Evolutionary conservation across 768 basidiomycete genomes (phyloP), one percentile per base, ranked within the genome.

Genomic region (Gymnopilus dilepis): DNA sequence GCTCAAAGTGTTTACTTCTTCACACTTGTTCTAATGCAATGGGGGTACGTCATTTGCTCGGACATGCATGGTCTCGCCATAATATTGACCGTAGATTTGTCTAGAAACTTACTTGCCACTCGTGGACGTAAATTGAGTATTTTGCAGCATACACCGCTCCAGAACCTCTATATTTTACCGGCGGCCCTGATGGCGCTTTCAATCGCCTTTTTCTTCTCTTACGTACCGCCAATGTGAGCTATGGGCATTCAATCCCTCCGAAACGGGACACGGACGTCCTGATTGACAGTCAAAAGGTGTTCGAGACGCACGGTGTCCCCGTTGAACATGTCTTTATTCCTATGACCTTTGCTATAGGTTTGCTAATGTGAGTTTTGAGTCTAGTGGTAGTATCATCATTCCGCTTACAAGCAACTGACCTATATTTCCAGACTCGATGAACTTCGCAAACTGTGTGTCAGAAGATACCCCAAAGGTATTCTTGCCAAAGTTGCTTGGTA

Each of bases 21-120:
- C 67, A 79, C 81, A 17, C 72, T 86, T 6, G 78, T 85, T 37
- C 74, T 85, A 56, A 86, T 86, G 83, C 87, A 88, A 72, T 86
- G 81, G 80, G 84, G 72, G 70, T 71, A 40, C 41, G 67, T 51
- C 26, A 24, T 26, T 6, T 30, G 22, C 26, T 40, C 24, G 4
- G 11, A 26, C 31, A 30, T 22, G 22, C 6, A 19, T 4, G n/a
- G n/a, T 22, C 13, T 17, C 26, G 21, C 31, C 17, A 41, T 24
- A 37, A 28, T 42, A 22, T 31, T 28, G 15, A 17, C 15, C n/a
- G n/a, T 31, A 7, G 9, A 24, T 62, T 9, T 15, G 53, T 22
- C 1, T 40, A 74, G 83, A 37, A 86, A 85, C 64, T 75, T 88
- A 7, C 76, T 88, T 19, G 75, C 85, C 0, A 83, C 84, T 0